Conservation (phyloP, 306 rosid genomes). For the Cotoneaster glaucophyllus region DNA sequence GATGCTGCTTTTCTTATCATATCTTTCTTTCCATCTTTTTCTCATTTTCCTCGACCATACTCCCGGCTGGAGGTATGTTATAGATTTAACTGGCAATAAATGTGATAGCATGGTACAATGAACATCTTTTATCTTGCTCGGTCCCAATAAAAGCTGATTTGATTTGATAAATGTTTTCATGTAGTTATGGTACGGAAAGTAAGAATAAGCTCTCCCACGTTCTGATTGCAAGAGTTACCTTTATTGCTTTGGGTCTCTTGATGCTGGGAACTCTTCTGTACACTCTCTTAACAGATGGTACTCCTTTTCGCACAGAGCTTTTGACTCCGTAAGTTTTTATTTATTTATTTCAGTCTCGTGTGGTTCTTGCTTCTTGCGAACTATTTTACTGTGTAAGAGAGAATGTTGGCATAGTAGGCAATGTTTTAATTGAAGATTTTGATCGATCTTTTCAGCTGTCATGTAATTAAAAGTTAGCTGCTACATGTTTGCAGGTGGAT, state of each 20-base stretch:
- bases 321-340: conserved; percentile 67
- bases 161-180: neutral
- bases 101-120: neutral
- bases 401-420: neutral
- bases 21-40: neutral
- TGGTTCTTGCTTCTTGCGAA: neutral
- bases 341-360: neutral
- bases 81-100: neutral
- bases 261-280: conserved; percentile 67
- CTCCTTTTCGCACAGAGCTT: conserved; percentile 71
- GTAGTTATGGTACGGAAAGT: conserved; percentile 39
- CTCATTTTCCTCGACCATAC: neutral
- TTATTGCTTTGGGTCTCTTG: conserved; percentile 47
- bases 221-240: conserved; percentile 43
- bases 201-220: conserved; percentile 27
- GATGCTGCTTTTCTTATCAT: neutral
- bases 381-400: neutral
- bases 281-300: conserved; percentile 63
- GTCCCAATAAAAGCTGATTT: neutral
- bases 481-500: conserved; percentile 61
- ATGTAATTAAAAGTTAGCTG: conserved; percentile 9
- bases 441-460: conserved; percentile 2
- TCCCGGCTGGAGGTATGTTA: neutral
- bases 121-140: neutral
- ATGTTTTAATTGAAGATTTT: neutral